phyloP scores from a whole-genome alignment of 208 protist species.

The Kentomonas sorsogonicus region DNA sequence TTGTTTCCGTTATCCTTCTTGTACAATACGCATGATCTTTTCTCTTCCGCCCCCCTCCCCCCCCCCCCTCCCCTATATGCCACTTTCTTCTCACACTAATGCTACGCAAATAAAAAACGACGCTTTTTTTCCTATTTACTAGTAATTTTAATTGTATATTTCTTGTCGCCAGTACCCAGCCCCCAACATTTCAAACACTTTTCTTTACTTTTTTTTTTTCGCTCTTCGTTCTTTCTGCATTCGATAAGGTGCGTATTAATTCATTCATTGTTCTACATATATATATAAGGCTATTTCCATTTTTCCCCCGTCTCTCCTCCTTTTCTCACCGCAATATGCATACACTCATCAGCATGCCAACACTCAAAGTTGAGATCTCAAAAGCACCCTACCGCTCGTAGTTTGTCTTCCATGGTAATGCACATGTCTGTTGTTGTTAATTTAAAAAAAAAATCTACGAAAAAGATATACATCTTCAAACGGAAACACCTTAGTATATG shows the following conservation, averaged over 20 bases:
- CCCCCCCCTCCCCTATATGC: too few relatives aligned
- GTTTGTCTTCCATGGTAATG: slow-evolving; percentile 6
- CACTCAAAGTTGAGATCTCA: neutral
- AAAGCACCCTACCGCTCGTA: neutral
- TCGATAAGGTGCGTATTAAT: neutral
- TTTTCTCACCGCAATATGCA: neutral
- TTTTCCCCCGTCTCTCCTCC: neutral
- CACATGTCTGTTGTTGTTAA: neutral
- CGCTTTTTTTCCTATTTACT: slow-evolving; percentile 7
- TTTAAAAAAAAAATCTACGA: neutral
- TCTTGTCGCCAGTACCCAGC: neutral
- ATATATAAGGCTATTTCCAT: neutral
- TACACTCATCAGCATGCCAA: too few relatives aligned
- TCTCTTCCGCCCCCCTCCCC: too few relatives aligned
- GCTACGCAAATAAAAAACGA: neutral
- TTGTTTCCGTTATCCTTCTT: too few relatives aligned
- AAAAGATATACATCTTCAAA: neutral
- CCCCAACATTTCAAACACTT: neutral
- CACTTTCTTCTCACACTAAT: too few relatives aligned
- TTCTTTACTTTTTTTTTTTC: neutral
- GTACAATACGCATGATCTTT: too few relatives aligned
- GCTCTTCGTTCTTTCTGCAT: neutral
- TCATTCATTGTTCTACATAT: neutral
- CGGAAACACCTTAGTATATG: neutral
- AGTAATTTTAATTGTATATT: neutral